phyloP scores from a whole-genome alignment of 345 rosid species.

The Bruguiera parviflora region DNA sequence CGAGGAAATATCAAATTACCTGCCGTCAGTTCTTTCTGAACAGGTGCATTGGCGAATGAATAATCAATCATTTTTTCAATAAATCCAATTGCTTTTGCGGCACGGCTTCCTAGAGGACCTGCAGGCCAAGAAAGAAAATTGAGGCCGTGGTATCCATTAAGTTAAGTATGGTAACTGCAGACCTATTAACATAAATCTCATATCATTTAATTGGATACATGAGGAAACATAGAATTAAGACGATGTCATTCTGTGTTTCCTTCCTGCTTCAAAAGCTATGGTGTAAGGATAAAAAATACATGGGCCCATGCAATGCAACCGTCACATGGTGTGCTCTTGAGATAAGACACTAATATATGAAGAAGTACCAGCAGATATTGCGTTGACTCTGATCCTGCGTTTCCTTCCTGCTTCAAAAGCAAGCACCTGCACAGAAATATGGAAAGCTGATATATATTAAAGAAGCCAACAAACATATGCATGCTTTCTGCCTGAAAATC shows the following conservation, averaged over 20 bases:
- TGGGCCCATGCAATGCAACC: too few species aligned
- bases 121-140: slow-evolving; percentile 2
- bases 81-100: slow-evolving; percentile 80
- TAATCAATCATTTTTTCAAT: slow-evolving; percentile 47
- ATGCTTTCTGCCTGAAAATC: not conserved
- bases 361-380: slow-evolving; percentile 61
- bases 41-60: not conserved
- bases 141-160: not conserved
- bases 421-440: slow-evolving; percentile 43
- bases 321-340: not conserved
- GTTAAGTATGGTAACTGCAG: not conserved
- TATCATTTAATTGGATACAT: too few species aligned
- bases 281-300: too few species aligned
- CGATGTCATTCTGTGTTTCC: too few species aligned
- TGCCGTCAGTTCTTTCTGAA: not conserved
- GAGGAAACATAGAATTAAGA: too few species aligned
- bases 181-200: too few species aligned
- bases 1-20: not conserved
- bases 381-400: slow-evolving; percentile 59
- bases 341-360: not conserved
- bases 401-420: slow-evolving; percentile 80
- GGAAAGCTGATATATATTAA: not conserved
- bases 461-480: not conserved
- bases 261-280: too few species aligned
- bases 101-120: slow-evolving; percentile 78